Conservation (phyloP, 352 stramenopile genomes). For the Pythium graminicola region DNA sequence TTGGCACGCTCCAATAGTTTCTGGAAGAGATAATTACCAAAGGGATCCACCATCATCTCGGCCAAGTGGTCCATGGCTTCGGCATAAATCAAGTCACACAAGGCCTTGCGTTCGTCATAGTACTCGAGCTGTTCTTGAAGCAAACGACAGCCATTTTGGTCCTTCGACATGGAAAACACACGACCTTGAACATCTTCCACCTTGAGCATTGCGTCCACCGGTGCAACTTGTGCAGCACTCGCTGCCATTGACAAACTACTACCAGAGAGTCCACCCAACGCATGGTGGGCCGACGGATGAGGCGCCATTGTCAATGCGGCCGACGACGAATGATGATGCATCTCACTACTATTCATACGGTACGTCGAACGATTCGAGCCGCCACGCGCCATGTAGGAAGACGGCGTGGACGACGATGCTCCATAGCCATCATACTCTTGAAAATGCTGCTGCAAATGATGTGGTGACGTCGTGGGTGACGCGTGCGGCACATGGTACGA, state of each 20-base stretch:
- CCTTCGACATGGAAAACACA: constrained; percentile 88
- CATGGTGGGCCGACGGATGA: constrained; percentile 9
- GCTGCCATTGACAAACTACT: constrained; percentile 2
- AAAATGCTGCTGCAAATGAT: constrained; percentile 8
- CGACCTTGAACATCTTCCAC: constrained; percentile 72
- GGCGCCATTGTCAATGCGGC: constrained; percentile 1
- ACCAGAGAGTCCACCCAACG: neutral
- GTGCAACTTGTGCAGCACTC: neutral
- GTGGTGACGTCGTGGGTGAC: constrained; percentile 14
- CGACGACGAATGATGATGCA: constrained; percentile 8
- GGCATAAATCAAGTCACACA: constrained; percentile 94
- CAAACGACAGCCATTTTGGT: constrained; percentile 96
- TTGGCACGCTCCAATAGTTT: constrained; percentile 96
- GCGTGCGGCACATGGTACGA: constrained; percentile 16
- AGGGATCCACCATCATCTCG: constrained; percentile 98
- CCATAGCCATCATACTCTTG: constrained; percentile 7
- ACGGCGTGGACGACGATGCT: neutral
- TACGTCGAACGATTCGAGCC: constrained; percentile 6
- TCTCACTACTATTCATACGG: constrained; percentile 1
- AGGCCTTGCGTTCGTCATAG: constrained; percentile 83
- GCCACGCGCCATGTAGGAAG: constrained; percentile 13
- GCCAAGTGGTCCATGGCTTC: constrained; percentile 95
- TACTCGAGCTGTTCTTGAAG: constrained; percentile 95
- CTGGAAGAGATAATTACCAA: constrained; percentile 99
- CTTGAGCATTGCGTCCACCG: constrained; percentile 27